Evolutionary conservation across 495 filamentous ascomycete genomes (phyloP), one percentile per base, ranked within the genome.

Genomic region (Penicillium waksmanii): DNA sequence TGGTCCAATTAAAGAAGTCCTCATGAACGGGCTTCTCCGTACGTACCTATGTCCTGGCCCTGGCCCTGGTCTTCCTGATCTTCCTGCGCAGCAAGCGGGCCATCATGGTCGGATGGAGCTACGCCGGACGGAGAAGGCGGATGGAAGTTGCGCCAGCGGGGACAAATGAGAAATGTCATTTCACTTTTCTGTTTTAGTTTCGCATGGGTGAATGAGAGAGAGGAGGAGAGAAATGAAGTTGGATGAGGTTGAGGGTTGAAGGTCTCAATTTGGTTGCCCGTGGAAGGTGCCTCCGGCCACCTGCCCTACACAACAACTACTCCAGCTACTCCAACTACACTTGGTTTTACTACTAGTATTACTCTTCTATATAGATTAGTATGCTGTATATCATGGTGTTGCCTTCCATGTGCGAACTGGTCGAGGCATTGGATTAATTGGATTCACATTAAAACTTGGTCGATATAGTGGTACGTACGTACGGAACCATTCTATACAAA

Each of bases 161-260:
- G 64, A 48, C 64, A 66, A 12, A 48, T 33, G 21, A 66, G 51
- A n/a, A 66, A 57, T 17, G 57, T 50, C 50, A 59, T 63, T 40
- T 53, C 12, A 38, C 15, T n/a, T 44, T 21, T 44, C 15, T 44
- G n/a, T n/a, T 17, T 44, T 7, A 2, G 23, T 3, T 23, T 23
- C 23, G 4, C 23, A 23, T 23, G 23, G 23, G 23, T 23, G 4
- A 5, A 17, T 18, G 17, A 19, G 2, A 44, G 4, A 44, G 12
- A 12, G 17, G 21, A 11, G 15, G 19, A 48, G 19, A 27, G 21
- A 1, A 18, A 31, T 5, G 46, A 25, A 12, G 17, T 11, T 47
- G 17, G 19, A 46, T 10, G 43, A 46, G 10, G 17, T 10, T 2
- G 1, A 7, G 10, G 18, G 42, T 15, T 46, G 42, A 46, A 46